phyloP scores from a whole-genome alignment of 257 asterid species.

The Plantago ovata region DNA sequence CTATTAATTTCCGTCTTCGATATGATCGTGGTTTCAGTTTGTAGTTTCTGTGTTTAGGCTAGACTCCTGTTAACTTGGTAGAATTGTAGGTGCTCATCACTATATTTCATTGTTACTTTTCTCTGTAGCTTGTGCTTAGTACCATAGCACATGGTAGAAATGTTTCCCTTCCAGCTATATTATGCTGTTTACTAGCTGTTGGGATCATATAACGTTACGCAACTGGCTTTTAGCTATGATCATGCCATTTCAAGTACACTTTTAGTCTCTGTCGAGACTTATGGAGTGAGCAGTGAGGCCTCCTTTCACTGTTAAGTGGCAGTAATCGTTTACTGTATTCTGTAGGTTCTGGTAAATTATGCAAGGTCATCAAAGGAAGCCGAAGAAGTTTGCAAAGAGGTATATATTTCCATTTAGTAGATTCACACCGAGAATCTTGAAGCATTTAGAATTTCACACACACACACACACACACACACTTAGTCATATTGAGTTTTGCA shows the following conservation, averaged over 20 bases:
- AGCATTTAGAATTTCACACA: neutral
- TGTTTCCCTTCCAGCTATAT: neutral
- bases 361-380: constrained; percentile 72
- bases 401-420: constrained; percentile 8
- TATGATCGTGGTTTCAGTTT: neutral
- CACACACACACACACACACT: neutral
- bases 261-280: neutral
- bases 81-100: neutral
- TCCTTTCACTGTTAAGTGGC: neutral
- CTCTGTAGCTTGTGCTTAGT: neutral
- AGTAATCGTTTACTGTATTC: neutral
- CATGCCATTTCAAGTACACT: neutral
- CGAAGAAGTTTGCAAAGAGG: constrained; percentile 54
- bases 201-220: neutral
- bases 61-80: neutral
- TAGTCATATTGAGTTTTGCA: neutral
- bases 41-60: neutral
- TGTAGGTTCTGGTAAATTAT: constrained; percentile 63
- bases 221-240: neutral
- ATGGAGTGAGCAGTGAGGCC: neutral
- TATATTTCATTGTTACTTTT: neutral
- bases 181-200: constrained; percentile 4
- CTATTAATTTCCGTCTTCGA: neutral
- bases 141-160: neutral
- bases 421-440: neutral